These are phyloP conservation scores for Cladosporium sp. DNA, from an alignment of 2,329 filamentous ascomycete genomes.

Conservation along the genomic window DNA sequence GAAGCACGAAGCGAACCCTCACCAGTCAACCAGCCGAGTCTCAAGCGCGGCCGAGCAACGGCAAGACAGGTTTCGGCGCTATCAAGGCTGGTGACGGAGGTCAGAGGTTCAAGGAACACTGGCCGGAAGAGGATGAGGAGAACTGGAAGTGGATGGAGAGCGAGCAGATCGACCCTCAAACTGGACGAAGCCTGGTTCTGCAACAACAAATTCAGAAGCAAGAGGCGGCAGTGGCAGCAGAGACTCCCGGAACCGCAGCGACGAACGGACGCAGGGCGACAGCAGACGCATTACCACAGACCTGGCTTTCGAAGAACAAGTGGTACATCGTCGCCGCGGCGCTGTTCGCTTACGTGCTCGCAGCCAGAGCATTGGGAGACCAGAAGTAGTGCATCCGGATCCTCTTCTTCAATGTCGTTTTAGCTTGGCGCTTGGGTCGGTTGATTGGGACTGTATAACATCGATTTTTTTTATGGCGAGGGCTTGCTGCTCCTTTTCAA, in stretches of 20 bases:
- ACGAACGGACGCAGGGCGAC: conserved; percentile 76
- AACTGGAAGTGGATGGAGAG: conserved; percentile 92
- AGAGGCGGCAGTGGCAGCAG: conserved; percentile 58
- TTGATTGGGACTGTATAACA: background rate
- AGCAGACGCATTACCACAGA: conserved; percentile 66
- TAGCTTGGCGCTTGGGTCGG: conserved; percentile 4
- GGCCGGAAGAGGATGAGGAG: conserved; percentile 81
- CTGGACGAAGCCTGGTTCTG: conserved; percentile 49
- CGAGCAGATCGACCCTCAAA: conserved; percentile 71
- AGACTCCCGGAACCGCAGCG: conserved; percentile 55
- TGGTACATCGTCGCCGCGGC: conserved; percentile 64
- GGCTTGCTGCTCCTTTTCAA: background rate
- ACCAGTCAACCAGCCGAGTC: conserved; percentile 29
- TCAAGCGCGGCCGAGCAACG: conserved; percentile 40
- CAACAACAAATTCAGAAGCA: conserved; percentile 48
- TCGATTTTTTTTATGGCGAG: background rate
- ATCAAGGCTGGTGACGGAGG: conserved; percentile 90
- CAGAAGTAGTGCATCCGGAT: conserved; percentile 12
- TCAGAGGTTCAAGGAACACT: conserved; percentile 82
- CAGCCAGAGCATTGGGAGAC: conserved; percentile 68
- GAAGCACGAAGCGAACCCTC: conserved; percentile 55
- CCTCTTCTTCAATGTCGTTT: background rate
- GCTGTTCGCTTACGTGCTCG: conserved; percentile 77
- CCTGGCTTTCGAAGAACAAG: conserved; percentile 79
- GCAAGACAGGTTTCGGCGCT: conserved; percentile 64